Evolutionary conservation across 1,284 basidiomycete genomes (phyloP).

Genomic region (Ustanciosporium gigantosporum): DNA sequence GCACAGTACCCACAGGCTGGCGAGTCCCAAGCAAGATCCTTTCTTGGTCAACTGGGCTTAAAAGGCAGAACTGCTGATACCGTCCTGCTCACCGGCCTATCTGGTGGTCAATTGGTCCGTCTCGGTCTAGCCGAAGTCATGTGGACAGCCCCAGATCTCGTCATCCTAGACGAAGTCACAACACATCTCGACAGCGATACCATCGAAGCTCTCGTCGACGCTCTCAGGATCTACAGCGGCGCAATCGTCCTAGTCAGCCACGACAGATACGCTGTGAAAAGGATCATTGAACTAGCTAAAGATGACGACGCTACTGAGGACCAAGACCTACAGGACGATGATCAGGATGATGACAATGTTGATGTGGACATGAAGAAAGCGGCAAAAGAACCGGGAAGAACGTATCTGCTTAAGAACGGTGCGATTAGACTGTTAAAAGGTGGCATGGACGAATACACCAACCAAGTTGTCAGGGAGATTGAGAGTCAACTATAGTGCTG

Average conservation of each 20-base stretch:
- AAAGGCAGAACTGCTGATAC: constrained; percentile 44
- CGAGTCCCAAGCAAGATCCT: constrained; percentile 51
- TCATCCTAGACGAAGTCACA: constrained; percentile 49
- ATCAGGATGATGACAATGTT: constrained; percentile 42
- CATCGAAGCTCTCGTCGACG: constrained; percentile 68
- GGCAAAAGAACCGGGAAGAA: constrained; percentile 60
- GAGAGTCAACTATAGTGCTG: constrained; percentile 2
- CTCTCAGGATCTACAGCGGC: constrained; percentile 68
- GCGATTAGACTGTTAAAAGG: constrained; percentile 63
- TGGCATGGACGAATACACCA: constrained; percentile 64
- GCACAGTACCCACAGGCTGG: constrained; percentile 11
- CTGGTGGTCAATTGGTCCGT: constrained; percentile 68
- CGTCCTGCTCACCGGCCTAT: constrained; percentile 24
- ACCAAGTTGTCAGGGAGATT: constrained; percentile 51
- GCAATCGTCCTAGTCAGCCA: constrained; percentile 72
- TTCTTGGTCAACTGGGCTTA: constrained; percentile 63
- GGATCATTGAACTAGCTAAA: constrained; percentile 29
- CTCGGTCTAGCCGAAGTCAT: constrained; percentile 44
- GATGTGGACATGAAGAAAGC: constrained; percentile 27
- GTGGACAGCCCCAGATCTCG: constrained; percentile 42
- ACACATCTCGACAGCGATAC: constrained; percentile 72
- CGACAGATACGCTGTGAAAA: constrained; percentile 65
- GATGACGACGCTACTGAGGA: constrained; percentile 18
- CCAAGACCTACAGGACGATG: constrained; percentile 21
- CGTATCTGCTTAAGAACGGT: constrained; percentile 64